Evolutionary conservation across 2,329 filamentous ascomycete species (phyloP), one percentile per base, ranked within the genome.

Genomic region (Teratosphaeria pseudoeucalypti): DNA sequence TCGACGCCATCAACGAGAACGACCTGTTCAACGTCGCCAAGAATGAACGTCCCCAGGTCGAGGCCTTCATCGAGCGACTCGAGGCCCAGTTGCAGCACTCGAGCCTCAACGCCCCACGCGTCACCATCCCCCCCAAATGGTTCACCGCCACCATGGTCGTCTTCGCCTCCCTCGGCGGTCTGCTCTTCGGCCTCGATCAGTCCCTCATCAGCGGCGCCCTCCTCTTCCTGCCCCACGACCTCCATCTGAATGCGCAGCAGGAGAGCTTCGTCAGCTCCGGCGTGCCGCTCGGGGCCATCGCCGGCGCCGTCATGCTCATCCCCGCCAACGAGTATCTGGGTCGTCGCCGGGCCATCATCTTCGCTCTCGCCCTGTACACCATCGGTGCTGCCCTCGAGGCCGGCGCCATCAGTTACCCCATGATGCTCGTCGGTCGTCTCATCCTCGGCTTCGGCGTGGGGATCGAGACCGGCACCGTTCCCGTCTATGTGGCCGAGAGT

Each of bases 121-220:
- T 85, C 49, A 63, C 86, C 52, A 73, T 81, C 37, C 84, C 88
- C 69, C 84, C 85, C 0, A 81, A 77, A 57, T 73, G 83, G 67
- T 90, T 88, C 70, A 89, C 86, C 29, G 87, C 81, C 76, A 73
- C 87, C 16, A 78, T 88, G 14, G 85, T 88, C 52, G 83, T 79
- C 1, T 89, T 89, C 65, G 86, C 86, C 19, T 87, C 84, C n/a
- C 87, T 89, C 84, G 86, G 87, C 56, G 87, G 87, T 70, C 75
- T 90, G 27, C 80, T 89, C 0, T 88, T 84, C 1, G 87, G 87
- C 61, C 78, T 90, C 23, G 87, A 90, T 68, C 87, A 90, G 72
- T 87, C 83, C 54, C 76, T 89, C 58, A 90, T 90, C 66, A 85
- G 82, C 14, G 87, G 87, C 57, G 87, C 87, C 55, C 86, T 87